phyloP scores from a whole-genome alignment of 306 rosid species.

The Quercus aquifolioides region DNA sequence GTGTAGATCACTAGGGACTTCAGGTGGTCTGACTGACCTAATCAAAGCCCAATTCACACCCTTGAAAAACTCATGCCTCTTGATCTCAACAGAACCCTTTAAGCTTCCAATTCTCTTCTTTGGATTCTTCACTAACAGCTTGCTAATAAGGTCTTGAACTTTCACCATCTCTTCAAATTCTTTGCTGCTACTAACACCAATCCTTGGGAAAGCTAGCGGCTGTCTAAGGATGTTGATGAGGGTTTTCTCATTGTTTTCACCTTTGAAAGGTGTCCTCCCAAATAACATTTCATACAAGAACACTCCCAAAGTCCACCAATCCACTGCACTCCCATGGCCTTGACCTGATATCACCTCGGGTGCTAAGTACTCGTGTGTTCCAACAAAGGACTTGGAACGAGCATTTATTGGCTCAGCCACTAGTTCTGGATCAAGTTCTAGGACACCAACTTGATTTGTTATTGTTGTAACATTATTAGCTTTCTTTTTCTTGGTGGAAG shows the following conservation, averaged over 20 bases:
- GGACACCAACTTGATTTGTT: slow-evolving; percentile 45
- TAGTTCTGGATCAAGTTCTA: slow-evolving; percentile 57
- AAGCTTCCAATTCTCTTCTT: slow-evolving; percentile 80
- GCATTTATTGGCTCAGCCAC: slow-evolving; percentile 92
- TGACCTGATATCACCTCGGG: slow-evolving; percentile 94
- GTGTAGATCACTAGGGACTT: slow-evolving; percentile 54
- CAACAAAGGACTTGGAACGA: slow-evolving; percentile 80
- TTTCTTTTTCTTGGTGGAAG: slow-evolving; percentile 49
- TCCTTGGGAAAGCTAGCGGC: slow-evolving; percentile 71
- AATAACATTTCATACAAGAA: slow-evolving; percentile 85
- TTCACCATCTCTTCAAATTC: slow-evolving; percentile 80
- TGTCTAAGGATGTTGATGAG: slow-evolving; percentile 70
- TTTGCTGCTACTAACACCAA: slow-evolving; percentile 45
- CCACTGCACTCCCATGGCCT: slow-evolving; percentile 96
- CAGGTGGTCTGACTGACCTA: slow-evolving; percentile 84
- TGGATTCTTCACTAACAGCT: slow-evolving; percentile 87
- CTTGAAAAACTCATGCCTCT: slow-evolving; percentile 85
- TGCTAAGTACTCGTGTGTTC: slow-evolving; percentile 92
- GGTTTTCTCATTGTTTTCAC: slow-evolving; percentile 90
- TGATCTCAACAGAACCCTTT: slow-evolving; percentile 89
- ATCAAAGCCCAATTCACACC: slow-evolving; percentile 91
- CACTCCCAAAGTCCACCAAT: slow-evolving; percentile 98
- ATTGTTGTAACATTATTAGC: slow-evolving; percentile 50
- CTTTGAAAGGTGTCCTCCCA: slow-evolving; percentile 92
- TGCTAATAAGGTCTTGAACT: slow-evolving; percentile 76